Base-by-base conservation (phyloP, 345 rosid species). In the Salix udensis region DNA sequence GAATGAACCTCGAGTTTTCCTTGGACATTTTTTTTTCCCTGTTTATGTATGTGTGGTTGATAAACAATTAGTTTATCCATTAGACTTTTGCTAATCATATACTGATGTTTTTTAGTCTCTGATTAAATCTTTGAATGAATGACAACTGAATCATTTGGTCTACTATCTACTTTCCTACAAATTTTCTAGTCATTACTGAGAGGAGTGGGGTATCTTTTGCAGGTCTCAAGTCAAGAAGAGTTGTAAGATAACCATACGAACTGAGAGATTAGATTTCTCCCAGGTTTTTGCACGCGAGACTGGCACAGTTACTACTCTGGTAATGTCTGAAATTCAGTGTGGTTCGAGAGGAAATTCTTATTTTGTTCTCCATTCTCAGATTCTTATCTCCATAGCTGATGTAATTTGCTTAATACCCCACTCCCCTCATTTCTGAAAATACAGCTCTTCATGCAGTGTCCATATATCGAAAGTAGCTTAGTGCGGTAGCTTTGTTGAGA, bases 401-500 rank as follows among this genome's bases (percentile, higher is more conserved):
- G 80, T 77, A 77, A 77, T 64, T 77, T 64, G 60, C 14, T 9
- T 12, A 53, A n/a, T 52, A 31, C 16, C n/a, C n/a, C 2, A 31
- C 23, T 46, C 61, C 61, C 69, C 42, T 4, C 67, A 28, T 76
- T 55, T 68, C 73, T 68, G 30, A 39, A 39, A 67, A 13, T 55
- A 67, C 58, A 40, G 68, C 24, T 28, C 21, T 31, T 71, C 14
- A 31, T 65, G 39, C 39, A 39, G 16, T 39, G 55, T 46, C 64
- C 58, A 5, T 26, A 70, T 70, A 70, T 10, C 19, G 73, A 77
- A 14, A 12, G 50, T 46, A 78, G 72, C 60, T 53, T 58, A 70
- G 85, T 72, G 70, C 71, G 68, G 58, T 66, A 72, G 65, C 72
- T 68, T 70, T 46, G 50, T 46, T 46, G 65, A 31, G 73, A 34